Conservation (phyloP, 2,329 filamentous ascomycete species). For the Penicillium sp. region DNA sequence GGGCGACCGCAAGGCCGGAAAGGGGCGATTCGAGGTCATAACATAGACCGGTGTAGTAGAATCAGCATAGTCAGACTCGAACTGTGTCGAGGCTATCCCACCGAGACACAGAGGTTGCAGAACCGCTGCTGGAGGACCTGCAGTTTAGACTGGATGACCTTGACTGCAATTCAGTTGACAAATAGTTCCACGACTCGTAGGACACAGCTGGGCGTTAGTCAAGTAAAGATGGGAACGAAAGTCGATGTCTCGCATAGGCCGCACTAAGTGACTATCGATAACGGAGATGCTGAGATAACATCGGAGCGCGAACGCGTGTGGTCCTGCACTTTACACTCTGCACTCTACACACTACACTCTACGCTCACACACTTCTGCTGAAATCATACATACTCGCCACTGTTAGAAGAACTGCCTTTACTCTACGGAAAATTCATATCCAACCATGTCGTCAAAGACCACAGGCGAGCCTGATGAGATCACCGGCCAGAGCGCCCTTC, state of each 20-base stretch:
- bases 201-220: background rate
- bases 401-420: background rate
- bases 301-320: slow-evolving; percentile 17
- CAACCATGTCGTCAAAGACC: slow-evolving; percentile 81
- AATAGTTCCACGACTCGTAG: background rate
- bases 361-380: slow-evolving; percentile 7
- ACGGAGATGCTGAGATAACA: slow-evolving; percentile 25
- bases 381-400: background rate
- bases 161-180: background rate
- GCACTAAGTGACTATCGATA: slow-evolving; percentile 27
- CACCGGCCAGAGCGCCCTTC: slow-evolving; percentile 78
- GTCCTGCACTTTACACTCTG: slow-evolving; percentile 6
- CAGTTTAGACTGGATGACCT: background rate
- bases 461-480: slow-evolving; percentile 77
- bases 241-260: slow-evolving; percentile 15
- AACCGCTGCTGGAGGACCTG: background rate
- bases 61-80: slow-evolving; percentile 28
- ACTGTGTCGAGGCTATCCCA: slow-evolving; percentile 13
- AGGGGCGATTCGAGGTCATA: slow-evolving; percentile 40
- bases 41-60: slow-evolving; percentile 29
- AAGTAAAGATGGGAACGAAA: slow-evolving; percentile 6
- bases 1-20: slow-evolving; percentile 29
- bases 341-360: slow-evolving; percentile 8
- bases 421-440: background rate
- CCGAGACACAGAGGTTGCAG: slow-evolving; percentile 7